Evolutionary conservation across 2,329 filamentous ascomycete species (phyloP).

Genomic region (Dactylellina haptotyla): DNA sequence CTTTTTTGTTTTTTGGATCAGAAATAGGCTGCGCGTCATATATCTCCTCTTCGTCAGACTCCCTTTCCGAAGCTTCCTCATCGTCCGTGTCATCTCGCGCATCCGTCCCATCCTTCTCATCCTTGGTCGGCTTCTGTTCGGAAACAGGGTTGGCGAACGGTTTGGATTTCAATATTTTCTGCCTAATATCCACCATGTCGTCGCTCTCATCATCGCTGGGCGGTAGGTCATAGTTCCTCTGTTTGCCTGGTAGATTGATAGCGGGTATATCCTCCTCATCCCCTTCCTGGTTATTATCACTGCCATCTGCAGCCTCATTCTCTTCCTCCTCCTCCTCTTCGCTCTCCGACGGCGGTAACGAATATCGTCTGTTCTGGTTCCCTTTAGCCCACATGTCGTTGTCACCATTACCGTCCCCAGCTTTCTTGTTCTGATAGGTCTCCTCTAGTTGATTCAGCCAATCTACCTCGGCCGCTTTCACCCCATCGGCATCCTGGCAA

Average conservation of each 20-base stretch:
- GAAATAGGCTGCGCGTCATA: slow-evolving; percentile 84
- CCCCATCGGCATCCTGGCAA: slow-evolving; percentile 79
- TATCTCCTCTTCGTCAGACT: slow-evolving; percentile 81
- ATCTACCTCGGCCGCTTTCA: slow-evolving; percentile 84
- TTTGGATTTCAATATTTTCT: slow-evolving; percentile 89
- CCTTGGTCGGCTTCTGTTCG: slow-evolving; percentile 58
- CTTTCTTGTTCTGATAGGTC: slow-evolving; percentile 84
- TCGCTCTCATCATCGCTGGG: slow-evolving; percentile 75
- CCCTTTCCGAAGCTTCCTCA: slow-evolving; percentile 63
- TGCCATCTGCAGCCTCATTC: slow-evolving; percentile 64
- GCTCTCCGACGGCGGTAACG: slow-evolving; percentile 61
- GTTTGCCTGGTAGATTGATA: slow-evolving; percentile 71
- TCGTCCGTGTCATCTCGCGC: slow-evolving; percentile 77
- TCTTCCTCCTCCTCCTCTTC: slow-evolving; percentile 64
- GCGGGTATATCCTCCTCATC: slow-evolving; percentile 62
- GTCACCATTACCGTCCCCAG: slow-evolving; percentile 68
- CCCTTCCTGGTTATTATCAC: slow-evolving; percentile 55
- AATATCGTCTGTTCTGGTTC: slow-evolving; percentile 79
- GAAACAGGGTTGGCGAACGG: slow-evolving; percentile 75
- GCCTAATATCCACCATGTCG: slow-evolving; percentile 90
- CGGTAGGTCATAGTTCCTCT: slow-evolving; percentile 61
- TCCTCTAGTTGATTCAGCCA: slow-evolving; percentile 91
- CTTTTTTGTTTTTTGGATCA: slow-evolving; percentile 62
- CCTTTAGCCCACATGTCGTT: slow-evolving; percentile 90
- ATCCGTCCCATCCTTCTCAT: slow-evolving; percentile 70